These are phyloP conservation scores for Calonectria crousiana DNA, from an alignment of 2,329 filamentous ascomycete species.

Conservation along the genomic window DNA sequence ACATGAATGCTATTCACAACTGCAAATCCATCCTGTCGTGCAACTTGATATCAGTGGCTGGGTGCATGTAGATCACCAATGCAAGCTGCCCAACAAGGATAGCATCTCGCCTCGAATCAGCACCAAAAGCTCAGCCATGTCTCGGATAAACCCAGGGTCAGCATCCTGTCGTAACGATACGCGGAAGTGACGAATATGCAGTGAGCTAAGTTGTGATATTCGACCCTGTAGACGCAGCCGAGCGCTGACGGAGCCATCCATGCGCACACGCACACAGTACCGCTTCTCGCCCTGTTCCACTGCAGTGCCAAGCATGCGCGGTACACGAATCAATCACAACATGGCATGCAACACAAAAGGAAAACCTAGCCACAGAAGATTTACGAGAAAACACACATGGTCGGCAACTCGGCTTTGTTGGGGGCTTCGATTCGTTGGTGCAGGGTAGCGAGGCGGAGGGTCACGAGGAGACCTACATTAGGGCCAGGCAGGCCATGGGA, in stretches of 20 bases:
- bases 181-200: neutral
- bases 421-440: neutral
- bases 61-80: neutral
- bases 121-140: neutral
- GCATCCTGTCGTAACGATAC: neutral
- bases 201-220: neutral
- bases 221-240: neutral
- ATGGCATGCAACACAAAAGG: neutral
- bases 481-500: neutral
- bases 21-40: neutral
- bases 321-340: neutral
- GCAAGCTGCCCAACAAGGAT: neutral
- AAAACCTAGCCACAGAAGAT: neutral
- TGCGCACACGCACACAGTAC: neutral
- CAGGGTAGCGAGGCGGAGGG: constrained; percentile 1
- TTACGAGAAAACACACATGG: neutral
- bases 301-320: neutral
- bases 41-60: neutral
- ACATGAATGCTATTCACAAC: neutral
- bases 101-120: neutral
- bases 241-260: neutral
- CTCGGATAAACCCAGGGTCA: neutral
- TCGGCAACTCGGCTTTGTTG: neutral
- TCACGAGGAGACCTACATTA: neutral
- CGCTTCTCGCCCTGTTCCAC: neutral